Percentiles rank a stretch among this genome's conserved stretches.
Evolutionary conservation across 805 yeast genomes (phyloP).

Genomic region (Scheffersomyces amazonensis): DNA sequence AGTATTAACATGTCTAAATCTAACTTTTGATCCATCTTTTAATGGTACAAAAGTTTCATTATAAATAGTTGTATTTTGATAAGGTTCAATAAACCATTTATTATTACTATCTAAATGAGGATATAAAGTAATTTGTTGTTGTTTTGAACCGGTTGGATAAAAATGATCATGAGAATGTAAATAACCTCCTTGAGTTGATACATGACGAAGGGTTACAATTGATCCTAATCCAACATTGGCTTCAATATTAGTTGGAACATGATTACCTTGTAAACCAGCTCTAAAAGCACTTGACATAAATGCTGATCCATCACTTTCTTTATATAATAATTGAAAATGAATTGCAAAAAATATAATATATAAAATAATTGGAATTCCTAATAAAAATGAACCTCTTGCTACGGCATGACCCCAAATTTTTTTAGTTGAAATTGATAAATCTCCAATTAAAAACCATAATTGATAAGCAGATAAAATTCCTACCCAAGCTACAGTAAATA

Average conservation of each 20-base stretch:
- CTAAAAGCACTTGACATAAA: constrained; percentile 74
- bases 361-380: constrained; percentile 56
- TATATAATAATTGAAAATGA: constrained; percentile 56
- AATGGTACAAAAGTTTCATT: constrained; percentile 60
- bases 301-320: constrained; percentile 70
- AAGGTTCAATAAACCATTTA: constrained; percentile 68
- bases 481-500: constrained; percentile 77
- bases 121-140: constrained; percentile 78
- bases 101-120: constrained; percentile 77
- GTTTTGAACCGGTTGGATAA: constrained; percentile 78
- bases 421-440: constrained; percentile 48
- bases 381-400: constrained; percentile 49
- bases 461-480: constrained; percentile 61
- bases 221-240: constrained; percentile 78
- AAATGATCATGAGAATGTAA: constrained; percentile 74
- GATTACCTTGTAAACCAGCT: constrained; percentile 56
- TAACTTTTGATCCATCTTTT: constrained; percentile 65
- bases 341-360: constrained; percentile 59
- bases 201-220: constrained; percentile 61
- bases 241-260: constrained; percentile 53
- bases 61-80: constrained; percentile 51
- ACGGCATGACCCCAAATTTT: constrained; percentile 46
- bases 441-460: constrained; percentile 73
- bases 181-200: constrained; percentile 74
- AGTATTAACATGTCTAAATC: constrained; percentile 59